A percentile compares a stretch with the other conserved stretches of the same genome.
phyloP scores from a whole-genome alignment of 1,284 basidiomycete genomes.

The Tylopilus sp. region DNA sequence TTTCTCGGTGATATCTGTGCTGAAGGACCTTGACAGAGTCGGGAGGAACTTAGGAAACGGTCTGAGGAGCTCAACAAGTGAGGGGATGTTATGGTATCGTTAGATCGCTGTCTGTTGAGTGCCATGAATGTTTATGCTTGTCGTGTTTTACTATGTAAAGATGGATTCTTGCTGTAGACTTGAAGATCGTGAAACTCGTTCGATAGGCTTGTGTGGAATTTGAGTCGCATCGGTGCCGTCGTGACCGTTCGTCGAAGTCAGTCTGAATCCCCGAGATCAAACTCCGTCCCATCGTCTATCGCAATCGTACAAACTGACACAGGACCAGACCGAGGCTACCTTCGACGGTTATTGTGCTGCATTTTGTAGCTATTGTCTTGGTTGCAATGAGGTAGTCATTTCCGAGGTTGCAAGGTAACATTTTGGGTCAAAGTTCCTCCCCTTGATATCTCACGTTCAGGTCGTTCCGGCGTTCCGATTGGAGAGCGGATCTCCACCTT shows the following conservation, averaged over 20 bases:
- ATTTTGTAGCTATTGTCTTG: neutral
- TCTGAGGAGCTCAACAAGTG: conserved; percentile 41
- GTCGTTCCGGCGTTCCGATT: neutral
- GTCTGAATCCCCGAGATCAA: no score
- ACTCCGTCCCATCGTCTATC: no score
- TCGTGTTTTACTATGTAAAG: no score
- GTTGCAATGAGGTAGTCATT: neutral
- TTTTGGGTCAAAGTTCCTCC: neutral
- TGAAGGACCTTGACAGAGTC: conserved; percentile 30
- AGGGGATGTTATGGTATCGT: conserved; percentile 2
- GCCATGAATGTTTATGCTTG: no score
- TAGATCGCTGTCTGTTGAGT: no score
- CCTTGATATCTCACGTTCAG: neutral
- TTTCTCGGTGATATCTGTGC: neutral
- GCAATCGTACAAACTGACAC: neutral
- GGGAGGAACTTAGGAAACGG: conserved; percentile 40
- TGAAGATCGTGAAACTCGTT: no score
- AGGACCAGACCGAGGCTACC: neutral
- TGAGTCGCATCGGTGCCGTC: no score
- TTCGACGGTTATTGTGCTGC: neutral
- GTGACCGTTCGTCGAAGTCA: no score
- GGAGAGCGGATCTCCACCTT: neutral
- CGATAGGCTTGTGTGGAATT: no score
- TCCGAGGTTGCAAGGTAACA: neutral
- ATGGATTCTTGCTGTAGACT: no score